phyloP scores from a whole-genome alignment of 2,329 filamentous ascomycete species.

The Neospermospora avenae region DNA sequence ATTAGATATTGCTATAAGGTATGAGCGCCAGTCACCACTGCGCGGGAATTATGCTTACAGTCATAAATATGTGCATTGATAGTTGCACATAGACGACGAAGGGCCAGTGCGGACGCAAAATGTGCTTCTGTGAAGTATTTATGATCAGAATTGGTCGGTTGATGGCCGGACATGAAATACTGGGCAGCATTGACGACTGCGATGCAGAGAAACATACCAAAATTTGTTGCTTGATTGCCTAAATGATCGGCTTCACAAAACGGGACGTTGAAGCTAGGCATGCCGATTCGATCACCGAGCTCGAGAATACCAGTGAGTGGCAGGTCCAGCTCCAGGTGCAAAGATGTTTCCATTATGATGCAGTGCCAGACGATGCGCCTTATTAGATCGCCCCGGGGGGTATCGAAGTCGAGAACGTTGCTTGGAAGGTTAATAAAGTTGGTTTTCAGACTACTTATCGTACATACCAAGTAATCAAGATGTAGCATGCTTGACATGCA shows the following conservation, averaged over 20 bases:
- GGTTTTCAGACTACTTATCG: background rate
- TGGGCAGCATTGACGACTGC: background rate
- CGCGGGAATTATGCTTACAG: constrained; percentile 39
- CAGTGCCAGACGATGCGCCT: constrained; percentile 57
- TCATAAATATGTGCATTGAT: constrained; percentile 51
- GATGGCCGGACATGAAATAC: too few relatives aligned
- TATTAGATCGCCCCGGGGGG: constrained; percentile 48
- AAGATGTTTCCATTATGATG: constrained; percentile 51
- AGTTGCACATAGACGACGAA: constrained; percentile 50
- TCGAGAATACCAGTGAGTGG: constrained; percentile 53
- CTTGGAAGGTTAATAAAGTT: constrained; percentile 27
- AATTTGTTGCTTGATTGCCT: constrained; percentile 49
- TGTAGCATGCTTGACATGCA: constrained; percentile 55
- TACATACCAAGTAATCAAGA: constrained; percentile 50
- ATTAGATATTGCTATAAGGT: constrained; percentile 17
- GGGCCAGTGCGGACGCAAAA: constrained; percentile 57
- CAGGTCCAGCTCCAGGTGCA: constrained; percentile 57
- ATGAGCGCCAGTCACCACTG: constrained; percentile 4
- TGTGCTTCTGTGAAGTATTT: constrained; percentile 43
- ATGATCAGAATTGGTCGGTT: background rate
- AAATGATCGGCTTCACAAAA: constrained; percentile 47
- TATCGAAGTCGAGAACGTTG: constrained; percentile 44
- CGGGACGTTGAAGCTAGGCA: constrained; percentile 50
- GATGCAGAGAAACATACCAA: constrained; percentile 25
- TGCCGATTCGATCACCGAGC: constrained; percentile 50